Evolutionary conservation across 2,329 filamentous ascomycete genomes (phyloP).

Genomic region (Ramularia endophylla): DNA sequence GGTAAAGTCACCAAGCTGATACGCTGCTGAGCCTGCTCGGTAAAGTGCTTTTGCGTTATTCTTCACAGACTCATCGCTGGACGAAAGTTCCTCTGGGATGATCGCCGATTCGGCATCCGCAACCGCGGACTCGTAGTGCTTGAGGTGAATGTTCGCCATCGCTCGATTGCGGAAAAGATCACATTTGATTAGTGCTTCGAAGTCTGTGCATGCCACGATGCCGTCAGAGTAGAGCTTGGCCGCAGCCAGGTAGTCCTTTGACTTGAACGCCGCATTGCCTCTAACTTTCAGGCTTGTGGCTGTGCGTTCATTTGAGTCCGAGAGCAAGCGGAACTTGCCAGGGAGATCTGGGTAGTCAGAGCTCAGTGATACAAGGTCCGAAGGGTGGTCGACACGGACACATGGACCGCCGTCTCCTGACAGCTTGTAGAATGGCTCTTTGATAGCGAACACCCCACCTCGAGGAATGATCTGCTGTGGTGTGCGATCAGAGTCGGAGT

Average conservation of each 20-base stretch:
- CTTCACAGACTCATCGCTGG: too few relatives aligned
- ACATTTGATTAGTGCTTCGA: too few relatives aligned
- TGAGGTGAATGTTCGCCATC: constrained; percentile 13
- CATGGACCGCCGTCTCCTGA: constrained; percentile 7
- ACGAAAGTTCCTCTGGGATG: not conserved
- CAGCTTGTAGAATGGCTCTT: constrained; percentile 25
- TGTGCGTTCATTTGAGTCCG: too few relatives aligned
- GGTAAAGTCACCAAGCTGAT: constrained; percentile 17
- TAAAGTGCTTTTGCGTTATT: constrained; percentile 20
- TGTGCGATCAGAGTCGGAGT: constrained; percentile 6
- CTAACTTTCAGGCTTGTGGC: constrained; percentile 17
- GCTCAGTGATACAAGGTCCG: constrained; percentile 18
- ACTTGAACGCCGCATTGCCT: constrained; percentile 16
- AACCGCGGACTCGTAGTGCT: constrained; percentile 16
- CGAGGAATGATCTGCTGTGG: constrained; percentile 9
- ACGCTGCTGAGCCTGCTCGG: constrained; percentile 22
- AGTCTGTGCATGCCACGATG: too few relatives aligned
- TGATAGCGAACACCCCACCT: constrained; percentile 19
- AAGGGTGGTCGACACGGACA: constrained; percentile 26
- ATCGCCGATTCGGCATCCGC: constrained; percentile 15
- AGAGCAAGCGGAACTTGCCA: constrained; percentile 1
- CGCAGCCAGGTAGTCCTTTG: constrained; percentile 15
- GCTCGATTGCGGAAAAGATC: constrained; percentile 23
- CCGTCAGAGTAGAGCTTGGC: constrained; percentile 10
- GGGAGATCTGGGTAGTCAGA: constrained; percentile 9